phyloP scores from a whole-genome alignment of 148 eudicot genomes.

The Polygonum aviculare region DNA sequence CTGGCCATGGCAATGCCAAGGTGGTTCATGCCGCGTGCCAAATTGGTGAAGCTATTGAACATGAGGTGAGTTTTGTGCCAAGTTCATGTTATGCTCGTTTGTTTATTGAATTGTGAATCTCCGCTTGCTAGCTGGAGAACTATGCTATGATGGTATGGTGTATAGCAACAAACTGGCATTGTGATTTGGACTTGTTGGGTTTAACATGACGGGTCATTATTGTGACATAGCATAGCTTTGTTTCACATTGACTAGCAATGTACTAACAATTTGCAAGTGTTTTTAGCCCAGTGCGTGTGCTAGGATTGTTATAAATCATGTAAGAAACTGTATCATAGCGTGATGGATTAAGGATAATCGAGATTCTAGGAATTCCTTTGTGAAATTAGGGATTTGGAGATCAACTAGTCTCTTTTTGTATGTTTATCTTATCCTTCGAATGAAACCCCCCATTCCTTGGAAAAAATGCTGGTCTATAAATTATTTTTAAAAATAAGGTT shows the following conservation, averaged over 20 bases:
- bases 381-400: too few species aligned
- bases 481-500: background rate
- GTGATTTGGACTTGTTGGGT: background rate
- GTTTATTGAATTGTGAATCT: background rate
- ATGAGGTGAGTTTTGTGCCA: slow-evolving; percentile 44
- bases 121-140: background rate
- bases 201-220: background rate
- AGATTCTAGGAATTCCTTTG: too few species aligned
- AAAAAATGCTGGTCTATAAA: too few species aligned
- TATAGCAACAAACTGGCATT: background rate
- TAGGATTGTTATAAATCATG: too few species aligned
- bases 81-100: background rate
- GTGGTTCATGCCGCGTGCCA: slow-evolving; percentile 72
- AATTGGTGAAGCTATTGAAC: slow-evolving; percentile 88
- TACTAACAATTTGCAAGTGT: background rate
- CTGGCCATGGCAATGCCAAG: slow-evolving; percentile 50
- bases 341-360: too few species aligned
- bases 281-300: background rate
- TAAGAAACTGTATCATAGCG: too few species aligned
- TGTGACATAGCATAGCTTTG: background rate
- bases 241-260: background rate
- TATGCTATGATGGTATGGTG: background rate
- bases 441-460: too few species aligned
- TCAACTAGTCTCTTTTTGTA: too few species aligned
- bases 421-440: too few species aligned